phyloP scores from a whole-genome alignment of 306 rosid species.

The Ochetophila trinervis region DNA sequence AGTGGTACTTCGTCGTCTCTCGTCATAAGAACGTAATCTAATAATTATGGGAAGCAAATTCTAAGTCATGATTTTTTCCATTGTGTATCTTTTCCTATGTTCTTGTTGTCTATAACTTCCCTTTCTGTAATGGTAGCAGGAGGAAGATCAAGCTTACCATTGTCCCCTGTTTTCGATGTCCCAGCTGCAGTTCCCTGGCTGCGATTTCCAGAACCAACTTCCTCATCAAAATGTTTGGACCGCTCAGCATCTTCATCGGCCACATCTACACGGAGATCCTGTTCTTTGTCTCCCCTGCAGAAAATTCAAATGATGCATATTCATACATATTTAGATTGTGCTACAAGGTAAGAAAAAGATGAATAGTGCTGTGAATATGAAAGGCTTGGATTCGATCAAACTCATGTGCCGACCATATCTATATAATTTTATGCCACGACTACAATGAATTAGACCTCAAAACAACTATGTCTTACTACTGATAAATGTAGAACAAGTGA shows the following conservation, averaged over 20 bases:
- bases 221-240: constrained; percentile 47
- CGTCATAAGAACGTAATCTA: not conserved
- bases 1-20: not conserved
- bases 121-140: constrained; percentile 7
- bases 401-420: too few relatives aligned
- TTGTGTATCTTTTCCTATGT: constrained; percentile 18
- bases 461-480: too few relatives aligned
- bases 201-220: constrained; percentile 33
- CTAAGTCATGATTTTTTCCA: constrained; percentile 4
- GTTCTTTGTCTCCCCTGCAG: constrained; percentile 65
- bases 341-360: not conserved
- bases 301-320: constrained; percentile 15
- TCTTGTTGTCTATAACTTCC: constrained; percentile 5
- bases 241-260: constrained; percentile 39
- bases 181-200: constrained; percentile 40
- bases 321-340: not conserved
- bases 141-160: constrained; percentile 10
- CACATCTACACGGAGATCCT: constrained; percentile 36
- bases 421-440: too few relatives aligned
- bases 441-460: too few relatives aligned
- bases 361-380: too few relatives aligned
- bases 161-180: constrained; percentile 40
- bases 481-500: too few relatives aligned
- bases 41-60: not conserved
- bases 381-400: too few relatives aligned